Conservation (phyloP, 768 basidiomycete genomes). For the Suillus variegatus region DNA sequence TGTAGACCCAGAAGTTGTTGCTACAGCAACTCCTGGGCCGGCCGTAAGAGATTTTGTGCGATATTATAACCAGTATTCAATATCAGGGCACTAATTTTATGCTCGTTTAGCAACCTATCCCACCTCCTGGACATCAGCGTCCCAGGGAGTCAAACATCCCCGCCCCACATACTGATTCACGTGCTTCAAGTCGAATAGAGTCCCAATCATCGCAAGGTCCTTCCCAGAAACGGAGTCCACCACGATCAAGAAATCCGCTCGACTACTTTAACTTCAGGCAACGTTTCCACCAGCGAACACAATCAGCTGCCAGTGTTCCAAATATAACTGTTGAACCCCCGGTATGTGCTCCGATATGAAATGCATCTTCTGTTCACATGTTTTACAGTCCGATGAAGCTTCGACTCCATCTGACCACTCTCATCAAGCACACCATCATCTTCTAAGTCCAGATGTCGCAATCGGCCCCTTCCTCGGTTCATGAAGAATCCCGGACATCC, state of each 20-base stretch:
- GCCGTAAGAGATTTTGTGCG: constrained; percentile 17
- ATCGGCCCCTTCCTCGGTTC: constrained; percentile 24
- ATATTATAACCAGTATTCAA: constrained; percentile 11
- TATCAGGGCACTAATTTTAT: constrained; percentile 12
- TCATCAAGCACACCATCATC: constrained; percentile 36
- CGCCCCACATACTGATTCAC: constrained; percentile 24
- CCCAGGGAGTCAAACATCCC: constrained; percentile 35
- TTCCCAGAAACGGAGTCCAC: constrained; percentile 8
- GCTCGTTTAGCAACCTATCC: background rate
- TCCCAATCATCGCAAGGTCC: constrained; percentile 6
- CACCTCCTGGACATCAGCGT: constrained; percentile 23
- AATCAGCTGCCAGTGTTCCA: constrained; percentile 38
- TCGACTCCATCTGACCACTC: constrained; percentile 34
- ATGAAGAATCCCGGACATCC: constrained; percentile 3
- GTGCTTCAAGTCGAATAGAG: constrained; percentile 14
- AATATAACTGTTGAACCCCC: constrained; percentile 50
- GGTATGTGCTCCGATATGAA: constrained; percentile 25
- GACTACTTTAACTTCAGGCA: constrained; percentile 26
- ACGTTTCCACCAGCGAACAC: constrained; percentile 30
- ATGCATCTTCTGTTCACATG: background rate
- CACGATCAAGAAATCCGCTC: constrained; percentile 20
- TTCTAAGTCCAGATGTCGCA: constrained; percentile 44
- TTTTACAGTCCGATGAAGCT: constrained; percentile 40
- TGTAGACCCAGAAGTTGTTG: constrained; percentile 25
- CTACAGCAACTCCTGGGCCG: constrained; percentile 19